A percentile compares a stretch with the other conserved stretches of the same genome.
Evolutionary conservation across 1,284 basidiomycete genomes (phyloP).

Genomic region (Ceratobasidium sp.): DNA sequence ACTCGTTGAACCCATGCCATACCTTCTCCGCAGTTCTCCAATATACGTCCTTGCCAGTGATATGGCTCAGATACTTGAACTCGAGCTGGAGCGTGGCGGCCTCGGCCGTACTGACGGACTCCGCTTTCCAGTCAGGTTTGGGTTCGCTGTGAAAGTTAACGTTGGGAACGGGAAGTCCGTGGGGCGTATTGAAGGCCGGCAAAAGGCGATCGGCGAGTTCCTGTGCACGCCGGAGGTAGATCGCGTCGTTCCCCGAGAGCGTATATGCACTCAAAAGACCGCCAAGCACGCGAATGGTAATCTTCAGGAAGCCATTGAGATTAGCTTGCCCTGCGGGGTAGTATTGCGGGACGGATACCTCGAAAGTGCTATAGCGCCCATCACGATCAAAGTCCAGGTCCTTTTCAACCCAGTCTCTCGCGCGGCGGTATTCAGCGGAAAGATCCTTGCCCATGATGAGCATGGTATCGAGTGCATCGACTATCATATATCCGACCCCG

Average conservation of each 20-base stretch:
- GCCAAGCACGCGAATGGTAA: slow-evolving; percentile 81
- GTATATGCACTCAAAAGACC: slow-evolving; percentile 85
- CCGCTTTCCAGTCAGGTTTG: slow-evolving; percentile 67
- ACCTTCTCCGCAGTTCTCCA: slow-evolving; percentile 85
- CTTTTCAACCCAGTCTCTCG: slow-evolving; percentile 77
- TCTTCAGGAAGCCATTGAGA: slow-evolving; percentile 54
- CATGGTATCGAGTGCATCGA: slow-evolving; percentile 86
- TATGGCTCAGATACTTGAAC: slow-evolving; percentile 83
- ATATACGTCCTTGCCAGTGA: slow-evolving; percentile 78
- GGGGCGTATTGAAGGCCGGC: slow-evolving; percentile 81
- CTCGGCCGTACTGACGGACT: slow-evolving; percentile 82
- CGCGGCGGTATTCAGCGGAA: slow-evolving; percentile 76
- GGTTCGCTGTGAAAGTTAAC: slow-evolving; percentile 77
- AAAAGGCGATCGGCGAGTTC: slow-evolving; percentile 86
- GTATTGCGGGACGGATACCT: slow-evolving; percentile 61
- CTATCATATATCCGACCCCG: slow-evolving; percentile 84
- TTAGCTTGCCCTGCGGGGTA: neutral
- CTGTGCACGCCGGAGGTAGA: slow-evolving; percentile 77
- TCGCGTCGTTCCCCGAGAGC: slow-evolving; percentile 63
- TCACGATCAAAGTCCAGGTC: slow-evolving; percentile 79
- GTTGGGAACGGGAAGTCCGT: slow-evolving; percentile 80
- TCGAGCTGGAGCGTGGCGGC: slow-evolving; percentile 86
- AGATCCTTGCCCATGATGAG: slow-evolving; percentile 75
- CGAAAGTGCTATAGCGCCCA: slow-evolving; percentile 87
- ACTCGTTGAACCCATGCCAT: slow-evolving; percentile 27